Evolutionary conservation across 768 basidiomycete species (phyloP).

Genomic region (Ramaria rubella): DNA sequence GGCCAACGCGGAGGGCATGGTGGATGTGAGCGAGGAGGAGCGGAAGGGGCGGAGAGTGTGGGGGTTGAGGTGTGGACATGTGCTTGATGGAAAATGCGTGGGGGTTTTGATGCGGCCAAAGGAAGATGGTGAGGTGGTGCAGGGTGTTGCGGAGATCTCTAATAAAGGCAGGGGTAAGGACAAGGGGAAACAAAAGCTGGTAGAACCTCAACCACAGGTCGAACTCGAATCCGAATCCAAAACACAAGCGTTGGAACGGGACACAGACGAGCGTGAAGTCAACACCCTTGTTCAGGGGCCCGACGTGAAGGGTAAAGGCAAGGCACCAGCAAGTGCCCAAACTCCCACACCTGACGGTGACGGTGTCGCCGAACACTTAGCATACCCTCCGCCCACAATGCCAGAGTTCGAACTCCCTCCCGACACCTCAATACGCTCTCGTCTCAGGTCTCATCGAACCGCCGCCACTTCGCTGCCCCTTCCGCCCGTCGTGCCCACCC

Average conservation of each 20-base stretch:
- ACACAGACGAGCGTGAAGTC: neutral
- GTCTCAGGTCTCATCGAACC: constrained; percentile 42
- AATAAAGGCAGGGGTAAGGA: constrained; percentile 39
- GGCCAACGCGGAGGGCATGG: constrained; percentile 41
- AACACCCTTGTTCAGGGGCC: neutral
- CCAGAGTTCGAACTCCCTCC: constrained; percentile 3
- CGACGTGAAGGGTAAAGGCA: constrained; percentile 28
- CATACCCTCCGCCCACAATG: neutral
- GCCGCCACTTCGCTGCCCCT: neutral
- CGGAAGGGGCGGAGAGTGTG: constrained; percentile 48
- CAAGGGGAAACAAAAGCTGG: constrained; percentile 6
- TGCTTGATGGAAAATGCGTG: constrained; percentile 73
- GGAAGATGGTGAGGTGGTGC: neutral
- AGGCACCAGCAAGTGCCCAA: constrained; percentile 15
- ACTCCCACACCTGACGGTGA: constrained; percentile 7
- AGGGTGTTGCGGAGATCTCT: constrained; percentile 18
- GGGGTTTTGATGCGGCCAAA: constrained; percentile 47
- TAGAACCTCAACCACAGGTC: too few species aligned
- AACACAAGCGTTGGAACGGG: too few species aligned
- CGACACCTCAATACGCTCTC: constrained; percentile 45
- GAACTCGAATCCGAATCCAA: neutral
- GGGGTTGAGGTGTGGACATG: constrained; percentile 70
- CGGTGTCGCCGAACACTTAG: constrained; percentile 11
- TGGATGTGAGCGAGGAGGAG: constrained; percentile 33
- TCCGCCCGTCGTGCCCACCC: neutral